Base-by-base conservation (phyloP, 345 rosid genomes). In the Aquilaria sinensis region DNA sequence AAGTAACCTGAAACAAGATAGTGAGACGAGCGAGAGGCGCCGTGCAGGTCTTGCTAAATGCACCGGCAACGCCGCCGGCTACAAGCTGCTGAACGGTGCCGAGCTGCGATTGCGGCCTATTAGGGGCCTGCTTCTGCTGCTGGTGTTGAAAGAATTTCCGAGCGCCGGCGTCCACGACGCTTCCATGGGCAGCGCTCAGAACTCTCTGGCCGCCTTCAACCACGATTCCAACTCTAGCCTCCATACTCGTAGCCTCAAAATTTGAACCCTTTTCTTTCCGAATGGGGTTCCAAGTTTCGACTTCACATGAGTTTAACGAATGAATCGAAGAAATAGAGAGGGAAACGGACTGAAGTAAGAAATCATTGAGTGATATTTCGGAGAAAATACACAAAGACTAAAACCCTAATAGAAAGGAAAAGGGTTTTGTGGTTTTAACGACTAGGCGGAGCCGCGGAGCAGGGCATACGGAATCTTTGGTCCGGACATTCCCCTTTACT, bases 11-110 rank as follows among this genome's bases (percentile, higher is more conserved):
- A 65, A 91, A 84, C 50, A 95, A 79, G 75, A 95, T 94, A 61
- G 97, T 91, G 66, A 95, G 90, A 52, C 99, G 96, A 67, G 96
- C 88, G 1, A 91, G 87, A 76, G 99, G 99, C 23, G 99, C 99
- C 2, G 99, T 95, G 53, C 97, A 91, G 6, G 99, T 94, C 75
- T 94, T 94, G 85, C 96, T 80, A 62, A 94, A 82, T 57, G 97
- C 99, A 31, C 99, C 99, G 14, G 97, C 96, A 53, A 94, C 61
- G 37, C 99, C 97, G 47, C 99, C 96, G 10, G 99, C 93, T 12
- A 91, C 59, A 30, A 94, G 81, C 75, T 85, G 87, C 30, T 74
- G 78, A 2, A 80, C 41, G 7, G 80, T 67, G 8, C 88, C 93
- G 33, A 85, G 29, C 71, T 78, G 78, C 31, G 70, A 57, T 53